phyloP scores from a whole-genome alignment of 1,139 yeast species.

The Wickerhamiella infanticola region DNA sequence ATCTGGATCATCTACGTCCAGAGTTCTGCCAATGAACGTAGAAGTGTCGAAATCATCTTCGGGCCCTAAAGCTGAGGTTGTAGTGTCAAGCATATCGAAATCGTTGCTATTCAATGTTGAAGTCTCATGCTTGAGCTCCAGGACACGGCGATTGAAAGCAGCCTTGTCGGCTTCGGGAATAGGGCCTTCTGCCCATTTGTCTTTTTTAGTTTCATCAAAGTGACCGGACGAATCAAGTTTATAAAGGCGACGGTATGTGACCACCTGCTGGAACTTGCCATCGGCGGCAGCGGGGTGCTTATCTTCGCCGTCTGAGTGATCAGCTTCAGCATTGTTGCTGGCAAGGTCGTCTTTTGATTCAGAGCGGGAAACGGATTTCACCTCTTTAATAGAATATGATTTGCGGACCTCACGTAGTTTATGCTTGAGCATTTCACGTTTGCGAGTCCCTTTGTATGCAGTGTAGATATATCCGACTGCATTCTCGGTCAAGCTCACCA shows the following conservation, averaged over 20 bases:
- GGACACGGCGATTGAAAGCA: conserved; percentile 3
- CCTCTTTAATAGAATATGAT: neutral
- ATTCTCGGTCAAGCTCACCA: conserved; percentile 1
- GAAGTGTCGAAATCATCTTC: neutral
- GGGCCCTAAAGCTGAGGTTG: neutral
- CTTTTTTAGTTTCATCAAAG: neutral
- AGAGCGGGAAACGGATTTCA: neutral
- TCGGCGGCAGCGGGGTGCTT: neutral
- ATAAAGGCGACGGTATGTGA: neutral
- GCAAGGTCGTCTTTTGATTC: neutral
- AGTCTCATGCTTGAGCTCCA: conserved; percentile 2
- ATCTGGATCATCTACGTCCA: neutral
- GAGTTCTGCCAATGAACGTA: neutral
- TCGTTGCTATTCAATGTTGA: neutral
- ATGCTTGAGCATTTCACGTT: conserved; percentile 3
- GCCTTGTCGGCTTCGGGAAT: conserved; percentile 3
- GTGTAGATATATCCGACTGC: conserved; percentile 2
- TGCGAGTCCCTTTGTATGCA: conserved; percentile 3
- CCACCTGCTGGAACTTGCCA: neutral
- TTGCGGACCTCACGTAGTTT: conserved; percentile 4
- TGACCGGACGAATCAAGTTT: conserved; percentile 1
- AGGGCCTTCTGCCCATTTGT: conserved; percentile 4
- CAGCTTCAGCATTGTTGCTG: neutral
- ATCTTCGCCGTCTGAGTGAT: neutral
- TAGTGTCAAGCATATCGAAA: neutral